Evolutionary conservation across 192 early-diverging fungal genomes (phyloP).

Genomic region (Coemansia sp.): DNA sequence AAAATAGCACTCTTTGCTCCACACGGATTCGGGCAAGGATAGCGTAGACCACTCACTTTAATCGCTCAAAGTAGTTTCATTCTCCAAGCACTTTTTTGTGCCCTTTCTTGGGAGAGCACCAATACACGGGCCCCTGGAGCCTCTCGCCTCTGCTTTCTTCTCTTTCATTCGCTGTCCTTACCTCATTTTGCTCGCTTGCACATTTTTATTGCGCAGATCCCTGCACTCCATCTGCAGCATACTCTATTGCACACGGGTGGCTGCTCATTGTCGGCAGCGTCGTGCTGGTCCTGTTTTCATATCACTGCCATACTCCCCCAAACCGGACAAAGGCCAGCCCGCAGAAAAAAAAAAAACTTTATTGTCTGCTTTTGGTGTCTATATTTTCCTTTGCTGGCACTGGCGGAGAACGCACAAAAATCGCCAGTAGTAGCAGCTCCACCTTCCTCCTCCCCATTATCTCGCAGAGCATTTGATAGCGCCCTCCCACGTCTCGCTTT

Average conservation of each 20-base stretch:
- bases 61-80: background rate
- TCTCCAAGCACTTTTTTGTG: background rate
- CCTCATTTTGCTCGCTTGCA: background rate
- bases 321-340: background rate
- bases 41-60: background rate
- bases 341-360: background rate
- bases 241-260: constrained; percentile 1
- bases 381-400: background rate
- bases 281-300: constrained; percentile 7
- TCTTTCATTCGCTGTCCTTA: background rate
- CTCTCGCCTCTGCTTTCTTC: background rate
- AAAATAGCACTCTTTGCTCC: constrained; percentile 15
- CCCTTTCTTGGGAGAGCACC: background rate
- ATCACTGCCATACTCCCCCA: background rate
- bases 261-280: background rate
- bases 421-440: background rate
- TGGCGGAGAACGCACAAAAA: background rate
- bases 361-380: background rate
- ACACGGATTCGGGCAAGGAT: background rate
- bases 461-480: background rate
- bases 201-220: background rate
- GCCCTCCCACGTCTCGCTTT: background rate
- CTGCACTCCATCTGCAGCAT: background rate
- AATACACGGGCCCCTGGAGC: background rate
- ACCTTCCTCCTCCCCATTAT: background rate